Evolutionary conservation across 371 early-diverging fungal species (phyloP), one percentile per base, ranked within the genome.

Genomic region (Mucor sp.): DNA sequence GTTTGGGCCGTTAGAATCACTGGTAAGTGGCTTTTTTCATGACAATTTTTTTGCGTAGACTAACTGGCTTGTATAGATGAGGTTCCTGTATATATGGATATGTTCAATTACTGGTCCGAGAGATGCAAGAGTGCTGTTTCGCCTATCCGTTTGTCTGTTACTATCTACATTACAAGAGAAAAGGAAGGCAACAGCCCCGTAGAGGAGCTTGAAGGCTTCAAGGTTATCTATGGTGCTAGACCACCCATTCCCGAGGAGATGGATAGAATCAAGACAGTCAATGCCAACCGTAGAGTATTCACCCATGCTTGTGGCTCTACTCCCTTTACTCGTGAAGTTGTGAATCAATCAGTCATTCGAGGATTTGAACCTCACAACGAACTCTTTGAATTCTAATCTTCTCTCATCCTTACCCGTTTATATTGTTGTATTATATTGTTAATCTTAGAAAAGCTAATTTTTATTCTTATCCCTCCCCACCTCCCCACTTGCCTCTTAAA

Each of bases 231-330:
- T 55, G 76, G 76, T 47, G 12, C 37, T 25, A 67, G 77, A 23
- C 79, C 77, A 14, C 41, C 72, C 30, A 69, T 76, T 19, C 56
- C 23, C 15, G 48, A 44, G 15, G 71, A 72, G 27, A 75, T 78
- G 73, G 62, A 70, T 17, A 33, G 32, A 25, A 64, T 76, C n/a
- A 67, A 67, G 30, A 44, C 74, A 0, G 55, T 63, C 19, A 60
- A 66, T 25, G 35, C 58, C 23, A 37, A 60, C 9, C 66, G 60
- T 43, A 44, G 67, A 37, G 82, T 75, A 0, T 79, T 69, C 67
- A 74, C 79, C 1, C 82, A 81, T 59, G 70, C 76, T 2, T 81
- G 82, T 60, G 82, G 82, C n/a, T 74, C 79, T 6, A 65, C 69
- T 53, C 59, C 67, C 4, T 79, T 81, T 55, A 81, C 77, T 64